Base-by-base conservation (phyloP, 805 yeast genomes). In the Wickerhamomyces subpelliculosus region DNA sequence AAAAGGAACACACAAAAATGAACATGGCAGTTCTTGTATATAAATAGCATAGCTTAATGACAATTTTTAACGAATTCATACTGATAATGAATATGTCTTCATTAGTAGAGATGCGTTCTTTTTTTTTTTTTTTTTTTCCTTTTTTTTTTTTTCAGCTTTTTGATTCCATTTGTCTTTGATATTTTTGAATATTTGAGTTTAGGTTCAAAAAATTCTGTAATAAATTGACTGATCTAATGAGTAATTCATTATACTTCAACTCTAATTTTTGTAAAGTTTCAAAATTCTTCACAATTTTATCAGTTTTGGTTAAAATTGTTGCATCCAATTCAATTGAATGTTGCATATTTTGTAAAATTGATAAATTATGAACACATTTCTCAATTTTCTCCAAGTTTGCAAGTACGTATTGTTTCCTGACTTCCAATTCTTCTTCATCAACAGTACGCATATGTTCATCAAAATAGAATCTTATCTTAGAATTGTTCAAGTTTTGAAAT, bases 121-220 rank as follows among this genome's bases (percentile, higher is more conserved):
- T n/a, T n/a, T n/a, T n/a, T n/a, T n/a, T n/a, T n/a, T n/a, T n/a
- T n/a, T n/a, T n/a, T n/a, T n/a, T n/a, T n/a, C n/a, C n/a, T n/a
- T n/a, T 25, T 25, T 25, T 25, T 9, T 5, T 23, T 14, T 14
- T 16, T 8, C 10, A 8, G 10, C 24, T 22, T 8, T 22, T 8
- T 22, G 10, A 8, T 23, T 32, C 35, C 4, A 27, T 12, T 18
- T 13, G 24, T 26, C 14, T 34, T 4, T 30, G 26, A 27, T 26
- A 34, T 25, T 38, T 34, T 20, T 46, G 43, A 27, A 49, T 47
- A 29, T 49, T 49, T 2, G 41, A 45, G 22, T 39, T 41, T 26
- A 53, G 18, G n/a, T 49, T 43, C 10, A 53, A 32, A 24, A 41
- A 52, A 34, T 54, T 54, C 30, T 51, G 55, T 13, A 53, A 25